These are phyloP conservation scores for Paxillus involutus DNA, from an alignment of 768 basidiomycete species.

Conservation along the genomic window DNA sequence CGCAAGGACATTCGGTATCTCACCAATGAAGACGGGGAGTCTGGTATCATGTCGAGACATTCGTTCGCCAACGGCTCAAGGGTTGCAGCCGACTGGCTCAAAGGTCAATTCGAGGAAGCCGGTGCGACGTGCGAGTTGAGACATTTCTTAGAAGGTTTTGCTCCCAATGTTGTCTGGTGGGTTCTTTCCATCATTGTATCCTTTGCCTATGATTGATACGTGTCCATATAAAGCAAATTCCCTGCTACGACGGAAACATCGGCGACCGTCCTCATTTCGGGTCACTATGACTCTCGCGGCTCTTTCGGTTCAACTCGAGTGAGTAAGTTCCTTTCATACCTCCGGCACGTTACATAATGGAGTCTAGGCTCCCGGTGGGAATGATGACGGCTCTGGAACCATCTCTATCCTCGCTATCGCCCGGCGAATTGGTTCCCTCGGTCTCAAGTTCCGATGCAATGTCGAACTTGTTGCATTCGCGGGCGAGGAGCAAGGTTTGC, in stretches of 20 bases:
- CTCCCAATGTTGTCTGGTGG: constrained; percentile 88
- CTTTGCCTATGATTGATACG: neutral
- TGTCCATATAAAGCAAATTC: constrained; percentile 49
- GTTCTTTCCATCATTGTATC: neutral
- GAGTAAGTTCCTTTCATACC: neutral
- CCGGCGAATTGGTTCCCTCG: constrained; percentile 63
- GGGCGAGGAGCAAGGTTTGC: constrained; percentile 89
- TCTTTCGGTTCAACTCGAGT: constrained; percentile 75
- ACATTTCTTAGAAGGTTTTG: constrained; percentile 68
- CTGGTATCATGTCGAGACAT: constrained; percentile 77
- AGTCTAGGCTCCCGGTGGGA: constrained; percentile 45
- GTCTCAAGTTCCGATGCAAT: constrained; percentile 69
- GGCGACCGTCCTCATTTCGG: constrained; percentile 71
- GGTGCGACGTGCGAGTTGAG: constrained; percentile 74
- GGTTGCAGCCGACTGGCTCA: constrained; percentile 42
- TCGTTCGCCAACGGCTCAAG: constrained; percentile 70
- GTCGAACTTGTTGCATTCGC: constrained; percentile 85
- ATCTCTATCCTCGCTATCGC: constrained; percentile 81
- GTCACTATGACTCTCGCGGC: constrained; percentile 90
- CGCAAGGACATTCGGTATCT: constrained; percentile 74
- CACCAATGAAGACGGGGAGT: constrained; percentile 78
- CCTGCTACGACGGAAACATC: constrained; percentile 51
- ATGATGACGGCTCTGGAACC: constrained; percentile 66
- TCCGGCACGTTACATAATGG: neutral
- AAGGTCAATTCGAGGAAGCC: constrained; percentile 64